Base-by-base conservation (phyloP, 1,284 basidiomycete species). In the Mycena citricolor region DNA sequence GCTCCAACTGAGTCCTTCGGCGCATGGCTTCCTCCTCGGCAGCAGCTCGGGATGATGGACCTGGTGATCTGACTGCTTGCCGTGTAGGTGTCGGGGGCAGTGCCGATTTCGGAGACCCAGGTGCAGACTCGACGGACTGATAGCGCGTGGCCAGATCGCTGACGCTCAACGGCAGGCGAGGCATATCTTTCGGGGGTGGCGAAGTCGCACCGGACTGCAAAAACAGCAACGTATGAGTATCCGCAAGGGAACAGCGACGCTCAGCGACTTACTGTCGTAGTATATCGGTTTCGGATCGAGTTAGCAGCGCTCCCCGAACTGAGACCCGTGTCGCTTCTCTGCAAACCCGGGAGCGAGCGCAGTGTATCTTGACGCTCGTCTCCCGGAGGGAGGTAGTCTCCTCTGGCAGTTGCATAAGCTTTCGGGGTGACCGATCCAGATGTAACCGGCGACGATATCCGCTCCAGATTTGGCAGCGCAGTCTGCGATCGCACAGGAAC, bases 71-170 rank as follows among this genome's bases (percentile, higher is more conserved):
- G 8, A 26, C 23, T 21, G 20, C 39, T n/a, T 47, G 26, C 19
- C 36, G 51, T 31, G 51, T 31, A 30, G 36, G 54, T 4, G 47
- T 39, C 13, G 34, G 25, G 2, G 46, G 36, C 2, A 50, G 48
- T 5, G 57, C 36, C 10, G 23, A 12, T 32, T 29, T 47, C 1
- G 51, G 51, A 5, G 68, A 68, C 13, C 46, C 28, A 25, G 60
- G 52, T 20, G 67, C 65, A n/a, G 61, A 58, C 12, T 73, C 73
- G 4, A 57, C 44, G 4, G 71, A 59, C 51, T 79, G 73, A 54
- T 85, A 88, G 26, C 77, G 76, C 32, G 71, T 74, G 2, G 84
- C 83, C n/a, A 88, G 64, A 49, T 79, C 73, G 6, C 73, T 73
- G 12, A 87, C 85, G 38, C 79, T 86, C 39, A 76, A 63, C 0